Evolutionary conservation across 1,284 basidiomycete species (phyloP), one percentile per base, ranked within the genome.

Genomic region (Boletellus deceptivus): DNA sequence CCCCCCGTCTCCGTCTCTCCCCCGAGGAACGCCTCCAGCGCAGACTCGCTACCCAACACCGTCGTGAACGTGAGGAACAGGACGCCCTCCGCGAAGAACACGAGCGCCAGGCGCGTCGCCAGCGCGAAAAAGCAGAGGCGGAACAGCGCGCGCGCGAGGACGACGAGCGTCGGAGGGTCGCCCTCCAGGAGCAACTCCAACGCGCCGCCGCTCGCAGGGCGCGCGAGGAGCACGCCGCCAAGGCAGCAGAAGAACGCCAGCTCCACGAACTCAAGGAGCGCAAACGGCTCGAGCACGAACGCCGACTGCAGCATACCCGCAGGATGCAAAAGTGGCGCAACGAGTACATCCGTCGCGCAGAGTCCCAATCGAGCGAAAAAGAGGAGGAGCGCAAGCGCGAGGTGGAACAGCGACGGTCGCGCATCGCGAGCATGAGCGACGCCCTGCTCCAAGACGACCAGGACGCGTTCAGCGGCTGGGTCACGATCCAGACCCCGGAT

Each of bases 401-500:
- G 25, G 72, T 70, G 14, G 68, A 71, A n/a, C 75, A 77, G 58
- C 72, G 79, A 59, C 72, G 69, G 50, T 68, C 69, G 43, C 76
- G 73, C 50, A 76, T 81, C 10, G 65, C 72, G 42, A 61, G 68
- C 29, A 74, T 75, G 20, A 73, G 75, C 55, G 70, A 72, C 27
- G 73, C 72, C 48, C 66, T 77, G 25, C 75, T 74, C 55, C 65
- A 61, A 25, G 71, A 70, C n/a, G 62, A 60, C 27, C 29, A 11
- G 2, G 67, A 65, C 13, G 58, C 77, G n/a, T 63, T 80, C 56
- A 73, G 72, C 6, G 86, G 86, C 0, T 86, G 83, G 82, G 75
- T 86, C 6, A 86, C 84, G 1, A 70, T 89, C 39, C 86, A 87
- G 63, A 75, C 74, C 2, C 69, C 73, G 18, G 78, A 80, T 20